Evolutionary conservation across 2,329 filamentous ascomycete species (phyloP).

Genomic region (Fusarium sp.): DNA sequence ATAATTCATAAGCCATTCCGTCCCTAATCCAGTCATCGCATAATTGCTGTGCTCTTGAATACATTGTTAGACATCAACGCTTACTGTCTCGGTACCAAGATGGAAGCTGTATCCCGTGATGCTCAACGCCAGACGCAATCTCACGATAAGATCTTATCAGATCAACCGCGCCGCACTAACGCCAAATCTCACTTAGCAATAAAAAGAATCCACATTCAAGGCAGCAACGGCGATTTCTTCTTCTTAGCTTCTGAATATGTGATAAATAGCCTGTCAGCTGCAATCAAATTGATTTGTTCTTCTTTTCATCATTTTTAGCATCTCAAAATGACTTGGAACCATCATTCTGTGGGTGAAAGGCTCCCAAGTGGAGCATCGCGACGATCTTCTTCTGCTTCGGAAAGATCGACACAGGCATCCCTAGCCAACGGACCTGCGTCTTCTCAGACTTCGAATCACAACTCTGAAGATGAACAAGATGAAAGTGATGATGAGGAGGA

Average conservation of each 20-base stretch:
- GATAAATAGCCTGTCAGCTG: background rate
- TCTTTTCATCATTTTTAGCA: background rate
- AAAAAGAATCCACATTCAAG: background rate
- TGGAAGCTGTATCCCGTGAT: background rate
- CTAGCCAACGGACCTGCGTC: background rate
- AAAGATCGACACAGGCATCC: background rate
- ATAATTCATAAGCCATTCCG: accelerated
- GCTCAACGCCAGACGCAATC: background rate
- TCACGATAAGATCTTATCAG: background rate
- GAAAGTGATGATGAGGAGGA: background rate
- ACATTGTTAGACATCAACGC: no score
- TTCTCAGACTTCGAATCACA: background rate
- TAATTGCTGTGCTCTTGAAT: no score
- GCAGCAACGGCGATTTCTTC: background rate
- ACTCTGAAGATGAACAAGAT: background rate
- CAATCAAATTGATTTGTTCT: background rate
- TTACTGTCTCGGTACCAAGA: no score
- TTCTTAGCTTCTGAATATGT: background rate
- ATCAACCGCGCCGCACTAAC: background rate
- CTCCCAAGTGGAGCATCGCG: background rate
- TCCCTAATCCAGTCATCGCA: background rate
- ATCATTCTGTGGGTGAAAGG: no score
- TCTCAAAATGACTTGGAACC: background rate
- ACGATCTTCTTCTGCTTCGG: background rate
- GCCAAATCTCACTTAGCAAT: background rate